A percentile compares a stretch with the other conserved stretches of the same genome.
phyloP scores from a whole-genome alignment of 1,284 basidiomycete genomes.

The Sutorius eximius region DNA sequence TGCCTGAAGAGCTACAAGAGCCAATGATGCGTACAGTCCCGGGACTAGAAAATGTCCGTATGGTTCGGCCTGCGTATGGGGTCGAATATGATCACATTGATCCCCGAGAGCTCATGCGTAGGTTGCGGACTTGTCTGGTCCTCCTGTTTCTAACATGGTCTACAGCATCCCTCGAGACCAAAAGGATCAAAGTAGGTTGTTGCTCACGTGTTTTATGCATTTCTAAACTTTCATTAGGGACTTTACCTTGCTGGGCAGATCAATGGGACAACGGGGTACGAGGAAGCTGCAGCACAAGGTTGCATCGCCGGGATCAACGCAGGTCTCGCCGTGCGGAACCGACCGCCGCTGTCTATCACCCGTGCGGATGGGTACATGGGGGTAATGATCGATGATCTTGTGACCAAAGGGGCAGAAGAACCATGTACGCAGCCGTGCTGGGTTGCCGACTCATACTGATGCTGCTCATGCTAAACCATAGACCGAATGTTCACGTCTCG shows the following conservation, averaged over 20 bases:
- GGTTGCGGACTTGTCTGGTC: conserved; percentile 23
- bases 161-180: conserved; percentile 81
- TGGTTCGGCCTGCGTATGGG: conserved; percentile 85
- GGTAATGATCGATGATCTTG: conserved; percentile 89
- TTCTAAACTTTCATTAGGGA: conserved; percentile 45
- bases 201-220: not conserved
- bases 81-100: conserved; percentile 95
- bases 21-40: conserved; percentile 79
- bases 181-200: conserved; percentile 61
- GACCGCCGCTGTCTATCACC: conserved; percentile 63
- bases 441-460: not conserved
- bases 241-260: conserved; percentile 88
- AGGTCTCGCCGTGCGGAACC: conserved; percentile 62
- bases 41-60: conserved; percentile 80
- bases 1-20: conserved; percentile 82
- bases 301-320: conserved; percentile 85
- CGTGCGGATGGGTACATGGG: conserved; percentile 84
- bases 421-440: conserved; percentile 56
- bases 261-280: conserved; percentile 90
- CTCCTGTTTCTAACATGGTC: not conserved
- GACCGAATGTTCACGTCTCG: conserved; percentile 93
- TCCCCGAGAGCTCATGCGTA: conserved; percentile 74
- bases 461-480: conserved; percentile 33
- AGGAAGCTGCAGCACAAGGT: conserved; percentile 89
- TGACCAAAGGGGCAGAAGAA: conserved; percentile 85